phyloP scores from a whole-genome alignment of 1,284 basidiomycete genomes.

The Neonothopanus nambi region DNA sequence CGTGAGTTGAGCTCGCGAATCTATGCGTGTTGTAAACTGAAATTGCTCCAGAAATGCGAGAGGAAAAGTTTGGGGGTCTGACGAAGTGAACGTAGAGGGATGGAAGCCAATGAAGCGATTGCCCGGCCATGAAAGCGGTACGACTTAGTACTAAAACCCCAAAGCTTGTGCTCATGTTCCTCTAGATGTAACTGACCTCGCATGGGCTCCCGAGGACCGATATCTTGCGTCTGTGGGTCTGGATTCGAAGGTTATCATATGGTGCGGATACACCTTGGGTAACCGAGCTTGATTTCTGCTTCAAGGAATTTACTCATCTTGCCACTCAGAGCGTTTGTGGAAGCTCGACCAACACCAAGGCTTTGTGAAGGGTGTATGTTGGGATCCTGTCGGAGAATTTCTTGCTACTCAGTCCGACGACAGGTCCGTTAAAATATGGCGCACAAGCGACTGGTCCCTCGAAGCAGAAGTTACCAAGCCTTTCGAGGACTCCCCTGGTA shows the following conservation, averaged over 20 bases:
- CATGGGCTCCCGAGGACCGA: conserved; percentile 91
- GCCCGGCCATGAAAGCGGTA: conserved; percentile 92
- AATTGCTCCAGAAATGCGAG: conserved; percentile 58
- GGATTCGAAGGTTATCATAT: conserved; percentile 90
- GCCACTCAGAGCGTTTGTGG: conserved; percentile 65
- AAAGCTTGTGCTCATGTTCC: conserved; percentile 6
- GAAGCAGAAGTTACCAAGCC: conserved; percentile 87
- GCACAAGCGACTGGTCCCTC: conserved; percentile 88
- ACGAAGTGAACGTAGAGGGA: conserved; percentile 94
- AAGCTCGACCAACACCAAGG: conserved; percentile 91
- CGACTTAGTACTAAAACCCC: conserved; percentile 11
- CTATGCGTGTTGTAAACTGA: background rate
- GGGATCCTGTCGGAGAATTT: conserved; percentile 96
- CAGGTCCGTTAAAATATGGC: conserved; percentile 95
- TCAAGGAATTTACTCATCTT: conserved; percentile 1
- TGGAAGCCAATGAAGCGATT: conserved; percentile 94
- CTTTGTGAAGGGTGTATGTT: conserved; percentile 98
- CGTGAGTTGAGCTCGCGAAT: conserved; percentile 53
- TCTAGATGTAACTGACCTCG: conserved; percentile 93
- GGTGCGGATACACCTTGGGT: conserved; percentile 91
- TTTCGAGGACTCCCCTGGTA: conserved; percentile 91
- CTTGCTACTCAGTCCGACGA: conserved; percentile 98
- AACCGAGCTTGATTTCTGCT: conserved; percentile 23
- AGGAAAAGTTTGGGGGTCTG: conserved; percentile 89
- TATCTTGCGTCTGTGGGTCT: conserved; percentile 94